Evolutionary conservation across 331 rosid species (phyloP).

Genomic region (Telfairia occidentalis): DNA sequence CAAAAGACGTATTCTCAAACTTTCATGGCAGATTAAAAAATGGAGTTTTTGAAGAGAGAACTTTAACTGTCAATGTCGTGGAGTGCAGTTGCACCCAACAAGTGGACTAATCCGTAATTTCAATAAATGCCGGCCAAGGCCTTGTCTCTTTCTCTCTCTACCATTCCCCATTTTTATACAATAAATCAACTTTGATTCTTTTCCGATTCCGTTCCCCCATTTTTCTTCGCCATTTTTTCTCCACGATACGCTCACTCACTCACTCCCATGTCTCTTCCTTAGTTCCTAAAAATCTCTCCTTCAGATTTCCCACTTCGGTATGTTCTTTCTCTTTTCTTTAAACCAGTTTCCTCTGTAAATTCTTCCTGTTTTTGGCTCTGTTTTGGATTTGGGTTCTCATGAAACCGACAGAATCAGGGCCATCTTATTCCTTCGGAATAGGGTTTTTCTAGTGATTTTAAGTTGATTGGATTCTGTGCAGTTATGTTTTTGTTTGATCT

Average conservation of each 20-base stretch:
- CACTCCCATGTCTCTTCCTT: background rate
- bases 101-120: conserved; percentile 2
- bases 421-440: background rate
- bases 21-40: too few species aligned
- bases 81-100: background rate
- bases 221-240: background rate
- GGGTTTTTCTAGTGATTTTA: background rate
- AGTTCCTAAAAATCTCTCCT: background rate
- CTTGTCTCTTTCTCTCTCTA: background rate
- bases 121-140: background rate
- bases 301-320: background rate
- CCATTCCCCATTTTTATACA: background rate
- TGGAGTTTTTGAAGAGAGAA: background rate
- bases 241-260: background rate
- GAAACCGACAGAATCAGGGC: background rate
- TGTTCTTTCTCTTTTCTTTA: background rate
- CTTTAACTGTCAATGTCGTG: background rate
- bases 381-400: background rate
- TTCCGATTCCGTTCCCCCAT: background rate
- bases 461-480: background rate
- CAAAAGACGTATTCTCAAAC: background rate
- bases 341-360: background rate
- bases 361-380: background rate
- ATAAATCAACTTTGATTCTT: background rate
- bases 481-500: background rate